These are phyloP conservation scores for Rhizopus microsporus DNA, from an alignment of 371 early-diverging fungal genomes.

Conservation along the genomic window DNA sequence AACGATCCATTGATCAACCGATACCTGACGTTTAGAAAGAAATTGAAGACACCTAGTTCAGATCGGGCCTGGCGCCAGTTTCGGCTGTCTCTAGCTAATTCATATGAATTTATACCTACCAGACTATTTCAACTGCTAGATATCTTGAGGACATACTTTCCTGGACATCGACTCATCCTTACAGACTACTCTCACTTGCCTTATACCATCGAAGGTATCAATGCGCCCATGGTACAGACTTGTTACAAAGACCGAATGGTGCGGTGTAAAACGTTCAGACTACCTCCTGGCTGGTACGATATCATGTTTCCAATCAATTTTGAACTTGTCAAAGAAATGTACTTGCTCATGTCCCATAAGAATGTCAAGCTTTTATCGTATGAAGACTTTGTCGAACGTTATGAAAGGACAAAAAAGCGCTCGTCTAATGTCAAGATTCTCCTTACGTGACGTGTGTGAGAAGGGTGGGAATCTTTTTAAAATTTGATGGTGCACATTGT, in stretches of 20 bases:
- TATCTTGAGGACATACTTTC: slow-evolving; percentile 69
- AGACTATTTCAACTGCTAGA: slow-evolving; percentile 67
- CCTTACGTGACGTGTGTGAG: neutral
- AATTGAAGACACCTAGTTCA: slow-evolving; percentile 13
- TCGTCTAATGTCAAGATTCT: neutral
- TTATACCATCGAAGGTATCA: slow-evolving; percentile 68
- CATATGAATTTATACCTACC: slow-evolving; percentile 82
- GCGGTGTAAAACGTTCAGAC: slow-evolving; percentile 1
- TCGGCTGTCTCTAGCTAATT: neutral
- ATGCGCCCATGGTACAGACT: slow-evolving; percentile 90
- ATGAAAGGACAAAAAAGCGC: slow-evolving; percentile 20
- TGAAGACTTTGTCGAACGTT: slow-evolving; percentile 65
- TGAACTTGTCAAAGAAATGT: slow-evolving; percentile 70
- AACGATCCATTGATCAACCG: slow-evolving; percentile 69
- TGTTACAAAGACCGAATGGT: slow-evolving; percentile 55
- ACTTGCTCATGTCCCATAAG: slow-evolving; percentile 55
- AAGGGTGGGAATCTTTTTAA: neutral
- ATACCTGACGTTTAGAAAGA: slow-evolving; percentile 55
- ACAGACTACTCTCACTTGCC: slow-evolving; percentile 81
- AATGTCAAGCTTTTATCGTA: slow-evolving; percentile 63
- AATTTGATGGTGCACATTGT: neutral
- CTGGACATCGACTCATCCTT: slow-evolving; percentile 78
- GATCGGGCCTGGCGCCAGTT: neutral
- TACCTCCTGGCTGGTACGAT: slow-evolving; percentile 93
- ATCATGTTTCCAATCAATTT: slow-evolving; percentile 94